phyloP scores from a whole-genome alignment of 768 basidiomycete genomes.

The Lactifluus hygrophoroides region DNA sequence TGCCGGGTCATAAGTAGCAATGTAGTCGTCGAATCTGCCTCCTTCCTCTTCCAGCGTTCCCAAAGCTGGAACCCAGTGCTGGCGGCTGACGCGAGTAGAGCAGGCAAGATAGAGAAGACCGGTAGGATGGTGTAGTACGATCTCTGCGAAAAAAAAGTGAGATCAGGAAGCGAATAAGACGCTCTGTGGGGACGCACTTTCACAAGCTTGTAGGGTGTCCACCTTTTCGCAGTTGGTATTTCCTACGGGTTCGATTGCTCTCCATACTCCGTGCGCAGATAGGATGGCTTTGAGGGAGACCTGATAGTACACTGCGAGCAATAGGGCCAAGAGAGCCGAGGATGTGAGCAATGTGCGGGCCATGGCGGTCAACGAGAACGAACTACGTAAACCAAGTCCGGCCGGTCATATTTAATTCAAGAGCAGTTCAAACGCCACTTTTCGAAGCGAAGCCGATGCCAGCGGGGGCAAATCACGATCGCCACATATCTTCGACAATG shows the following conservation, averaged over 20 bases:
- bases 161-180: background rate
- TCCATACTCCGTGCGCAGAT: constrained; percentile 33
- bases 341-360: background rate
- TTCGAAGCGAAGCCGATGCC: too few species aligned
- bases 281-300: constrained; percentile 41
- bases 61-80: constrained; percentile 44
- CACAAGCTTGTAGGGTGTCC: constrained; percentile 54
- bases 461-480: too few species aligned
- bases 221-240: constrained; percentile 42
- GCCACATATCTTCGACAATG: too few species aligned
- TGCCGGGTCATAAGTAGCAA: constrained; percentile 50
- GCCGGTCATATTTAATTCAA: too few species aligned
- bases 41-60: constrained; percentile 30
- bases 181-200: constrained; percentile 39
- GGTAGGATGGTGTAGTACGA: constrained; percentile 47
- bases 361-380: background rate
- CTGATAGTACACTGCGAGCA: constrained; percentile 39
- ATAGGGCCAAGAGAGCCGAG: constrained; percentile 30
- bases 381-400: too few species aligned
- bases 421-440: too few species aligned
- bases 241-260: constrained; percentile 37
- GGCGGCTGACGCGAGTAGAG: constrained; percentile 40
- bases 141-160: constrained; percentile 37
- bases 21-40: constrained; percentile 40
- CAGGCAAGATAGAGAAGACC: constrained; percentile 59